Evolutionary conservation across 441 rosid genomes (phyloP).

Genomic region (Omphalea diandra): DNA sequence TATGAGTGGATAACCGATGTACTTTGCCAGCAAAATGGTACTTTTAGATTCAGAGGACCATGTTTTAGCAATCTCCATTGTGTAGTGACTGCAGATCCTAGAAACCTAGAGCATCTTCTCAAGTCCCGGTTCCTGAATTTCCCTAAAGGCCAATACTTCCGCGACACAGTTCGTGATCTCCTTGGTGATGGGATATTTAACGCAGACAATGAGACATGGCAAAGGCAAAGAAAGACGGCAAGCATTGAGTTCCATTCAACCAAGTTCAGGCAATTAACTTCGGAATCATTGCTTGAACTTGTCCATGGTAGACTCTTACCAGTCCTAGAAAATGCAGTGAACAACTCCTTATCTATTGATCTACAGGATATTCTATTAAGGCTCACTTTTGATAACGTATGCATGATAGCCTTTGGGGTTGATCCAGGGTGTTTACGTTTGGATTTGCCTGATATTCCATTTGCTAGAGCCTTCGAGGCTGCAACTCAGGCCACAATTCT

Average conservation of each 20-base stretch:
- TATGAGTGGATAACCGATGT: constrained; percentile 74
- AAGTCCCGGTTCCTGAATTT: constrained; percentile 74
- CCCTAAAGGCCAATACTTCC: constrained; percentile 81
- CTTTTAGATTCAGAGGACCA: constrained; percentile 76
- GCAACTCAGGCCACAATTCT: constrained; percentile 74
- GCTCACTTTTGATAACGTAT: constrained; percentile 86
- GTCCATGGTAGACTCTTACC: constrained; percentile 76
- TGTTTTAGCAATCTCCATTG: constrained; percentile 75
- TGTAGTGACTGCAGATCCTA: constrained; percentile 78
- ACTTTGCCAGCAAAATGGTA: constrained; percentile 60
- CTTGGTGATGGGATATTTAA: constrained; percentile 86
- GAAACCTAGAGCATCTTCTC: constrained; percentile 84
- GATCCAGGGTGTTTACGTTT: constrained; percentile 81
- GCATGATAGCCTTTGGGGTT: constrained; percentile 93
- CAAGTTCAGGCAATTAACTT: constrained; percentile 68
- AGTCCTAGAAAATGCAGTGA: constrained; percentile 54
- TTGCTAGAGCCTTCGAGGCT: constrained; percentile 85
- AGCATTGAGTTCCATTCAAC: constrained; percentile 93
- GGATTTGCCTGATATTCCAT: constrained; percentile 68
- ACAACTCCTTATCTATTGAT: constrained; percentile 42
- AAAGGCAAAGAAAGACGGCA: constrained; percentile 75
- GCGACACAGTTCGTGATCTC: constrained; percentile 64
- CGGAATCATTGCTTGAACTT: constrained; percentile 65
- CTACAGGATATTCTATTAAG: constrained; percentile 73
- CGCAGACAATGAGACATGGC: constrained; percentile 86